Evolutionary conservation across 495 filamentous ascomycete genomes (phyloP).

Genomic region (Hypoxylon perforatum): DNA sequence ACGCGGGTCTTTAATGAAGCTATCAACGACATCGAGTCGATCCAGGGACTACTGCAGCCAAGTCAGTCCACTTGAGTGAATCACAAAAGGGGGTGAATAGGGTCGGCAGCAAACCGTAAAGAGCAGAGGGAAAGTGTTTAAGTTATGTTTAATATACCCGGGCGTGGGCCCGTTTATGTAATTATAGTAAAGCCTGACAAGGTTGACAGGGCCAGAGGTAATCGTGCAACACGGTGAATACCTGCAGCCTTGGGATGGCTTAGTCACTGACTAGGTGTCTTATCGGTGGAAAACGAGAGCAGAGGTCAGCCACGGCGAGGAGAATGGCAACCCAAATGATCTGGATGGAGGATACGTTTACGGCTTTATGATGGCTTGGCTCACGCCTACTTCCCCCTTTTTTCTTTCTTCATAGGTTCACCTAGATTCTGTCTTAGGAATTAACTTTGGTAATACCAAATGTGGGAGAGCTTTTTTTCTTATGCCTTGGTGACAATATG

Average conservation of each 20-base stretch:
- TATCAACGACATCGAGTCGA: conserved; percentile 80
- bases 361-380: conserved; percentile 25
- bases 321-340: not conserved
- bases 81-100: not conserved
- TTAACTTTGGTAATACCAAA: conserved; percentile 19
- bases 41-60: conserved; percentile 61
- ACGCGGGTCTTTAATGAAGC: conserved; percentile 79
- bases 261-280: not conserved
- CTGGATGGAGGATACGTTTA: conserved; percentile 21
- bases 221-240: not conserved
- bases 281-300: not conserved
- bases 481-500: too few relatives aligned
- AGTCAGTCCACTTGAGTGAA: conserved; percentile 32
- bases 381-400: conserved; percentile 22
- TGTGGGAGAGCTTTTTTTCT: conserved; percentile 1
- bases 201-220: not conserved
- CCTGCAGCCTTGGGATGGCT: too few relatives aligned
- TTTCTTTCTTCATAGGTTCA: conserved; percentile 22
- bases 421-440: conserved; percentile 13
- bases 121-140: not conserved
- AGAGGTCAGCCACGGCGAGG: not conserved
- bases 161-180: conserved; percentile 8
- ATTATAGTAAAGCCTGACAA: conserved; percentile 20
- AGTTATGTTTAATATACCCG: conserved; percentile 2
- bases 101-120: not conserved